These are phyloP conservation scores for Annulohypoxylon bovei DNA, from an alignment of 495 filamentous ascomycete species.

Conservation along the genomic window DNA sequence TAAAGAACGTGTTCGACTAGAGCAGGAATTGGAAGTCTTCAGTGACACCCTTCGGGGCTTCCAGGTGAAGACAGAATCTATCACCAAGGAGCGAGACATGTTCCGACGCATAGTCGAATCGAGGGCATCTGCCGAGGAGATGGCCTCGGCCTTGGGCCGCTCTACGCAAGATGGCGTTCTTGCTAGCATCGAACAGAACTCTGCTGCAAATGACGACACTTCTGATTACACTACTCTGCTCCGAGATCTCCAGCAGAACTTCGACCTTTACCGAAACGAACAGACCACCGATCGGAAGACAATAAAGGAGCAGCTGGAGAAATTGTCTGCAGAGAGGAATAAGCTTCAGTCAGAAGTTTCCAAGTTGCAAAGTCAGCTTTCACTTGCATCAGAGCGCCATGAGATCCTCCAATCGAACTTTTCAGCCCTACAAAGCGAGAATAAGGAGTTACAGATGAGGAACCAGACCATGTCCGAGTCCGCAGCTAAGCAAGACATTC, in stretches of 20 bases:
- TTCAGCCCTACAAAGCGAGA: slow-evolving; percentile 81
- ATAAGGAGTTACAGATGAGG: slow-evolving; percentile 82
- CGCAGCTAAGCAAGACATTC: slow-evolving; percentile 87
- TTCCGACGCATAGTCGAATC: slow-evolving; percentile 93
- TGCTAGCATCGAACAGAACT: slow-evolving; percentile 60
- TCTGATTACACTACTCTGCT: slow-evolving; percentile 74
- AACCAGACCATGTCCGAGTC: slow-evolving; percentile 78
- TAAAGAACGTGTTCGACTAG: slow-evolving; percentile 75
- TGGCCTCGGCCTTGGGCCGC: slow-evolving; percentile 71
- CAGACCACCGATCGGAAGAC: slow-evolving; percentile 78
- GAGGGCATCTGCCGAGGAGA: slow-evolving; percentile 66
- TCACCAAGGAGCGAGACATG: slow-evolving; percentile 94
- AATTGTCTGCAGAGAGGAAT: slow-evolving; percentile 81
- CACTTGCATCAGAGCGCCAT: slow-evolving; percentile 80
- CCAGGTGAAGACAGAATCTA: slow-evolving; percentile 83
- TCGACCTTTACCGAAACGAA: slow-evolving; percentile 89
- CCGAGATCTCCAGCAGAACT: slow-evolving; percentile 86
- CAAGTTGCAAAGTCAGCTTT: slow-evolving; percentile 80
- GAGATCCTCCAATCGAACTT: slow-evolving; percentile 93
- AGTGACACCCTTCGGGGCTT: slow-evolving; percentile 80
- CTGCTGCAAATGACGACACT: slow-evolving; percentile 55
- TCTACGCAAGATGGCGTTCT: slow-evolving; percentile 64
- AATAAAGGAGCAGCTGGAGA: slow-evolving; percentile 86
- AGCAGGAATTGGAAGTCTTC: slow-evolving; percentile 68
- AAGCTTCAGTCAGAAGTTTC: slow-evolving; percentile 81